Evolutionary conservation across 768 basidiomycete genomes (phyloP).

Genomic region (Tulasnella sp.): DNA sequence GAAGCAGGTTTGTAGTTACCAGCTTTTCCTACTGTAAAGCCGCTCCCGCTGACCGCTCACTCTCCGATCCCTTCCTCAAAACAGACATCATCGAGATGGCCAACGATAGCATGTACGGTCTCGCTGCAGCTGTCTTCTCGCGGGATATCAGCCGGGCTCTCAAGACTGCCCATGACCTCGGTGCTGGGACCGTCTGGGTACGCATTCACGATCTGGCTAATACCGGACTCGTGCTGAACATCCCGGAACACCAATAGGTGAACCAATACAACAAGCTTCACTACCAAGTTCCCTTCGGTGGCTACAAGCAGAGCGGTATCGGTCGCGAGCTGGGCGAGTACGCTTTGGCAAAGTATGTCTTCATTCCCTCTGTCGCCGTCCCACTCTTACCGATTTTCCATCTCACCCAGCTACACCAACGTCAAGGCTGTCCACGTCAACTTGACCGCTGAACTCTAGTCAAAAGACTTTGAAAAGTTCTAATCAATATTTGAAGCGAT

Average conservation of each 20-base stretch:
- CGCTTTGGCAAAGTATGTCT: slow-evolving; percentile 56
- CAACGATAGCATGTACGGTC: slow-evolving; percentile 84
- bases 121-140: slow-evolving; percentile 84
- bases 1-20: slow-evolving; percentile 41
- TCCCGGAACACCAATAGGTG: slow-evolving; percentile 13
- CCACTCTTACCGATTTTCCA: slow-evolving; percentile 8
- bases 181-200: slow-evolving; percentile 42
- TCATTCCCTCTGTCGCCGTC: slow-evolving; percentile 16
- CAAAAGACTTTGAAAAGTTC: neutral
- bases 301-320: slow-evolving; percentile 76
- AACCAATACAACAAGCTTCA: slow-evolving; percentile 43
- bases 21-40: neutral
- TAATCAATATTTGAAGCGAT: neutral
- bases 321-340: slow-evolving; percentile 80
- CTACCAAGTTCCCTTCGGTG: slow-evolving; percentile 70
- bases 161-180: slow-evolving; percentile 40
- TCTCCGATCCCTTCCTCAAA: slow-evolving; percentile 6
- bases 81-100: slow-evolving; percentile 46
- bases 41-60: neutral
- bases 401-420: slow-evolving; percentile 52
- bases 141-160: slow-evolving; percentile 46
- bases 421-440: slow-evolving; percentile 71
- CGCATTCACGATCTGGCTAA: neutral
- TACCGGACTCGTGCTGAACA: neutral
- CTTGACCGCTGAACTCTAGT: slow-evolving; percentile 36